Conservation (phyloP, 176 grass and related monocot genomes). For the Musa itinerans region DNA sequence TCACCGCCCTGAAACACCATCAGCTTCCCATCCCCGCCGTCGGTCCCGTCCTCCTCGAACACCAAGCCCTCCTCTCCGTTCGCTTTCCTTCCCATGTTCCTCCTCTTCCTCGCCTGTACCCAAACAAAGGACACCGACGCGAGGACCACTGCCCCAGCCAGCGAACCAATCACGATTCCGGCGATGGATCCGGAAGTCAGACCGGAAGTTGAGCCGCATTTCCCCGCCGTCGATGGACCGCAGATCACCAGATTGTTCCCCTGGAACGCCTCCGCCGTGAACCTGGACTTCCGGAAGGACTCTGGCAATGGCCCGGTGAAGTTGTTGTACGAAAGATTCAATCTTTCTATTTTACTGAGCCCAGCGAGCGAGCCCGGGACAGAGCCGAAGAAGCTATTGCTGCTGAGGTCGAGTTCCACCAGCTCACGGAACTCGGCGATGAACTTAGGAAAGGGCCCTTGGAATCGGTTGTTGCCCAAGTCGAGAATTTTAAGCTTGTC, state of each 20-base stretch:
- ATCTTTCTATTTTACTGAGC: constrained; percentile 25
- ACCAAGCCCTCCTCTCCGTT: constrained; percentile 22
- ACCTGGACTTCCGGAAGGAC: constrained; percentile 26
- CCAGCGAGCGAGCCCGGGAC: constrained; percentile 41
- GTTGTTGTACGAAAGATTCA: constrained; percentile 82
- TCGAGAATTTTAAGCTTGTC: constrained; percentile 43
- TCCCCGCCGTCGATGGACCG: constrained; percentile 30
- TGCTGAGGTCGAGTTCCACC: constrained; percentile 49
- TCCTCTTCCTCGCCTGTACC: constrained; percentile 46
- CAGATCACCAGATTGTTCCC: constrained; percentile 53
- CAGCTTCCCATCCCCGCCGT: constrained; percentile 33
- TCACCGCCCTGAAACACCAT: constrained; percentile 82
- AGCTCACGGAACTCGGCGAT: constrained; percentile 46
- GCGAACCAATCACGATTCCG: constrained; percentile 57
- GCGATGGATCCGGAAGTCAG: constrained; percentile 57
- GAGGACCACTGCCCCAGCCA: constrained; percentile 51
- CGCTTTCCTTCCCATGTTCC: constrained; percentile 16
- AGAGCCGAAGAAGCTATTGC: constrained; percentile 42
- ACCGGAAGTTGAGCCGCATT: constrained; percentile 35
- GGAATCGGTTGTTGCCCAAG: constrained; percentile 48
- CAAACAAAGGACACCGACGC: constrained; percentile 61
- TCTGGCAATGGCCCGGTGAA: constrained; percentile 55
- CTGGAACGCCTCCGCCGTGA: constrained; percentile 37
- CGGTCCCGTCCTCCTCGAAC: constrained; percentile 26
- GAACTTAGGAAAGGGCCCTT: constrained; percentile 55